phyloP scores from a whole-genome alignment of 345 rosid species.

The Citrus trifoliata region DNA sequence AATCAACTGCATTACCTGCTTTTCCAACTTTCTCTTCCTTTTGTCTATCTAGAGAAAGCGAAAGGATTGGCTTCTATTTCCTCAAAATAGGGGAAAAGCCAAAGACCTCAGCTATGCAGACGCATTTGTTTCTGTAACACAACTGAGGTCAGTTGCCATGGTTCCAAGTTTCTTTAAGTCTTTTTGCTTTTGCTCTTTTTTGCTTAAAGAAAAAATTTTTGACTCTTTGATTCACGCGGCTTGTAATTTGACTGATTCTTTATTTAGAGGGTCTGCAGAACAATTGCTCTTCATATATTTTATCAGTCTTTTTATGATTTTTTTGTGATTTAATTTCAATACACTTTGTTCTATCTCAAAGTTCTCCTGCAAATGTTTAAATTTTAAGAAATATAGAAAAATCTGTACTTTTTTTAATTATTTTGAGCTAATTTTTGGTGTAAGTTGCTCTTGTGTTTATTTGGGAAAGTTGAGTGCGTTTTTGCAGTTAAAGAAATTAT shows the following conservation, averaged over 20 bases:
- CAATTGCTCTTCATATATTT: neutral
- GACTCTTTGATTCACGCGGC: neutral
- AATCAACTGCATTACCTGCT: neutral
- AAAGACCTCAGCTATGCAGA: neutral
- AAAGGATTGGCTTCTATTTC: neutral
- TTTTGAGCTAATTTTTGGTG: neutral
- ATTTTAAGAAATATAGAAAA: neutral
- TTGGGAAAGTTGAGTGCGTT: neutral
- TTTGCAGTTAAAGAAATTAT: slow-evolving; percentile 14
- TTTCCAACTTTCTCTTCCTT: neutral
- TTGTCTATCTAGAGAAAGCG: neutral
- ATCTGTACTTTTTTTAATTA: neutral
- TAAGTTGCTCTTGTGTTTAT: neutral
- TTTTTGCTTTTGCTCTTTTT: slow-evolving; percentile 4
- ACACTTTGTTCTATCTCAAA: neutral
- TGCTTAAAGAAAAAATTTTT: neutral
- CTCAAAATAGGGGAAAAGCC: neutral
- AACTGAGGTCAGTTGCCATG: neutral
- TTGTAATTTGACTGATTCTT: neutral
- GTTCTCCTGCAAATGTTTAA: neutral
- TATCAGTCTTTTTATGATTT: neutral
- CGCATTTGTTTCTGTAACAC: neutral
- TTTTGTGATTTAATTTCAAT: neutral
- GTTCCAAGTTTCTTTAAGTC: neutral
- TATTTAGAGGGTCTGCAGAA: neutral